Base-by-base conservation (phyloP, 2,329 filamentous ascomycete genomes). In the Penicillium palitans region DNA sequence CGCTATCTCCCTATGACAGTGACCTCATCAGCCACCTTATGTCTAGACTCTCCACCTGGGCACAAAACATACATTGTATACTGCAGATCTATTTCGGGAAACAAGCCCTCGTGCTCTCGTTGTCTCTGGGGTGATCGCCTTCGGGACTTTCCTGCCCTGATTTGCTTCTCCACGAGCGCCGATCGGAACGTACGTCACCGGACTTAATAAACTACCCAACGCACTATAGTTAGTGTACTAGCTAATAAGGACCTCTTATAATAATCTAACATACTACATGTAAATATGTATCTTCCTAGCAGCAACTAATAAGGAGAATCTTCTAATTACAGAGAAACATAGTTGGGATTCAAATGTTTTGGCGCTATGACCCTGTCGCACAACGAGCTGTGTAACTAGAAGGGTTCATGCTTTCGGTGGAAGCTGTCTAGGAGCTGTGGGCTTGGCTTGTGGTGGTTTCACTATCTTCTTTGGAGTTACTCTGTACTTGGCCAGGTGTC, bases 141-240 rank as follows among this genome's bases (percentile, higher is more conserved):
- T 44, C 10, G 6, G n/a, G 25, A 19, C n/a, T 29, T 51, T 15
- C 13, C 27, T 51, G 31, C 21, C 35, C 49, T 52, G 39, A 52
- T 45, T 52, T 44, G 6, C 49, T 33, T 24, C 39, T 31, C 50
- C 50, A 35, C 21, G 15, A 35, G 19, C 27, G 37, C 25, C 27
- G 49, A 52, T 52, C 50, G 19, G 4, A 21, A 35, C 27, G 24
- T 53, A 53, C 41, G 51, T 45, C 40, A 52, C 35, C 35, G 19
- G 31, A 19, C 49, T 21, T 40, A 15, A 17, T 35, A 35, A 35
- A 35, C 13, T 35, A 35, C 33, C 15, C 33, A 13, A 7, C 33
- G 13, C 13, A 13, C 31, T 6, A 6, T 0, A 15, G 1, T 3
- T 17, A 7, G 10, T 46, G 27, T 17, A 44, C 13, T 42, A 42